Evolutionary conservation across 2,329 filamentous ascomycete species (phyloP).

Genomic region (Fusarium mangiferae): DNA sequence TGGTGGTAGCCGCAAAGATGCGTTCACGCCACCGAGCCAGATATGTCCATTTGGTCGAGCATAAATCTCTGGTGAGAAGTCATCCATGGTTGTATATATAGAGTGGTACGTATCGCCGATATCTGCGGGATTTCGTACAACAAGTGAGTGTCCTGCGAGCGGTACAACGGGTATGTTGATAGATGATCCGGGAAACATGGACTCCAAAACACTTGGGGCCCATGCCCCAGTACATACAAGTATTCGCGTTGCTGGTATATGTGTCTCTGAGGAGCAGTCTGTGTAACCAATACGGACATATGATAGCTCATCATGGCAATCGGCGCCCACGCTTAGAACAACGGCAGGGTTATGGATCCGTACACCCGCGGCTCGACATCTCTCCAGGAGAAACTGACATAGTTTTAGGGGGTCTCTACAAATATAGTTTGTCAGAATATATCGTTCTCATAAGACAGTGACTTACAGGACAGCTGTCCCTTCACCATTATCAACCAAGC

Average conservation of each 20-base stretch:
- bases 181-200: constrained; percentile 69
- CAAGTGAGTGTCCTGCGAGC: constrained; percentile 77
- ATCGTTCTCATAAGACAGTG: neutral
- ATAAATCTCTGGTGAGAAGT: constrained; percentile 78
- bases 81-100: constrained; percentile 70
- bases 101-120: constrained; percentile 70
- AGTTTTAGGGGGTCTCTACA: constrained; percentile 72
- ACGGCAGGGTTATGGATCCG: constrained; percentile 72
- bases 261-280: constrained; percentile 55
- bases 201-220: constrained; percentile 72
- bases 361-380: constrained; percentile 69
- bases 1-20: constrained; percentile 68
- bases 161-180: constrained; percentile 61
- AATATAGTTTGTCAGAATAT: neutral
- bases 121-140: constrained; percentile 66
- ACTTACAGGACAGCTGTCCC: constrained; percentile 73
- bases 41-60: constrained; percentile 73
- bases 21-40: constrained; percentile 80
- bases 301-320: constrained; percentile 61
- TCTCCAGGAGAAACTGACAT: constrained; percentile 71
- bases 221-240: constrained; percentile 77
- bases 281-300: constrained; percentile 62
- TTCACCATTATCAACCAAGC: constrained; percentile 69
- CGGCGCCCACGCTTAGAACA: constrained; percentile 62
- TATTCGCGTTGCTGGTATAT: constrained; percentile 71